phyloP scores from a whole-genome alignment of 768 basidiomycete genomes.

The Leucogyrophana mollusca region DNA sequence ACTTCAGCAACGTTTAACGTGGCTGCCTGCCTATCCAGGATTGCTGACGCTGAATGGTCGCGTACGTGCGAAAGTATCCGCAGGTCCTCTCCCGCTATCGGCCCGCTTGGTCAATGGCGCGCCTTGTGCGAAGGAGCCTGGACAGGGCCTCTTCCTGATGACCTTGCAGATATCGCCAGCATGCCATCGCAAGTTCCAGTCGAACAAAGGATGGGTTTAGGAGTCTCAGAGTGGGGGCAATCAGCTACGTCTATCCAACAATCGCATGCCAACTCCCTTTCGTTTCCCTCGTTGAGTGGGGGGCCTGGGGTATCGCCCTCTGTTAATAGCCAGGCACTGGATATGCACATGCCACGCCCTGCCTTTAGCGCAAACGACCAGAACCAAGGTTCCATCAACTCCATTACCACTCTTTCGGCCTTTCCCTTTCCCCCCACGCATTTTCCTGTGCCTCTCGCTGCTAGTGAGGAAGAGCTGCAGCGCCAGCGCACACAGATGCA shows the following conservation, averaged over 20 bases:
- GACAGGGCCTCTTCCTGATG: constrained; percentile 42
- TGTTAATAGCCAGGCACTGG: constrained; percentile 3
- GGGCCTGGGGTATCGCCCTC: constrained; percentile 9
- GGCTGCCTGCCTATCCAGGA: constrained; percentile 61
- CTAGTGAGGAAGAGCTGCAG: constrained; percentile 22
- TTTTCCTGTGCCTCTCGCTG: constrained; percentile 57
- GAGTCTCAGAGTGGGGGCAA: constrained; percentile 30
- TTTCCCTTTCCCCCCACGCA: constrained; percentile 76
- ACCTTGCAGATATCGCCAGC: constrained; percentile 19
- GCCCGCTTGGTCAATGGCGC: constrained; percentile 70
- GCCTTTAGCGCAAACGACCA: constrained; percentile 16
- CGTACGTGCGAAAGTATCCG: constrained; percentile 72
- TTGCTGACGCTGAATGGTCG: constrained; percentile 81
- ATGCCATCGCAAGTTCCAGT: background rate
- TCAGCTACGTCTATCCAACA: constrained; percentile 15
- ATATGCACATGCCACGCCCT: constrained; percentile 22
- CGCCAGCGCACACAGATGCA: constrained; percentile 24
- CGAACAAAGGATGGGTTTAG: background rate
- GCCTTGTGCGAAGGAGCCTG: constrained; percentile 77
- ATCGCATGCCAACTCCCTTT: constrained; percentile 20
- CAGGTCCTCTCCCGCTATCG: constrained; percentile 63
- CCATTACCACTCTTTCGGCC: constrained; percentile 67
- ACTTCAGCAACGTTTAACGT: constrained; percentile 54
- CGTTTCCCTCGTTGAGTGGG: too few species aligned
- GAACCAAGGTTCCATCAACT: constrained; percentile 34